Percentiles rank a stretch among this genome's conserved stretches.
Conservation (phyloP, 306 rosid genomes). For the Pyrus pyrifolia region DNA sequence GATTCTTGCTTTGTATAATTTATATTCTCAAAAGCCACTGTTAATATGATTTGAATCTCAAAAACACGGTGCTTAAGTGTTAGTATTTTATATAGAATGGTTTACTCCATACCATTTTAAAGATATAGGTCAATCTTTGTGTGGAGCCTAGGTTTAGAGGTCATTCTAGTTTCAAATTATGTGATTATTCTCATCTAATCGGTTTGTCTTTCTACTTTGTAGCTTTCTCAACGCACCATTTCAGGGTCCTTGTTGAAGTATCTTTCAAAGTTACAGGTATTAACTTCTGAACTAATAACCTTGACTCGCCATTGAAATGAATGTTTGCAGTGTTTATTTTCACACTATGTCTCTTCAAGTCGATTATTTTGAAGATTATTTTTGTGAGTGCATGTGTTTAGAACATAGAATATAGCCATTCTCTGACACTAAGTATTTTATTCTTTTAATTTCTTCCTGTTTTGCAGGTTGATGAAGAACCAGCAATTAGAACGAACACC, state of each 20-base stretch:
- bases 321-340: background rate
- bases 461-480: slow-evolving; percentile 94
- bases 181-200: slow-evolving; percentile 11
- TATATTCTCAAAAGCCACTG: slow-evolving; percentile 1
- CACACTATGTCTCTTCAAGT: background rate
- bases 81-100: background rate
- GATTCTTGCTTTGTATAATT: background rate
- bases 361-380: background rate
- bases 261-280: slow-evolving; percentile 97
- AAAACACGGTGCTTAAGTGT: background rate
- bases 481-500: slow-evolving; percentile 95
- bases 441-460: slow-evolving; percentile 11
- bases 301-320: background rate
- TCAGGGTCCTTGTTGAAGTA: slow-evolving; percentile 93
- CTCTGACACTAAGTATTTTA: background rate
- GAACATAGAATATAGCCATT: background rate
- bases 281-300: slow-evolving; percentile 4
- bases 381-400: background rate
- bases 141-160: background rate
- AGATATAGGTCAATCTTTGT: background rate
- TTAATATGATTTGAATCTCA: slow-evolving; percentile 3
- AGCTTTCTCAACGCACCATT: slow-evolving; percentile 93
- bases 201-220: slow-evolving; percentile 27
- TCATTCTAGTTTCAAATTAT: background rate
- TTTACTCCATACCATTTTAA: background rate